Base-by-base conservation (phyloP, 2,329 filamentous ascomycete species). In the Fusarium virguliforme region DNA sequence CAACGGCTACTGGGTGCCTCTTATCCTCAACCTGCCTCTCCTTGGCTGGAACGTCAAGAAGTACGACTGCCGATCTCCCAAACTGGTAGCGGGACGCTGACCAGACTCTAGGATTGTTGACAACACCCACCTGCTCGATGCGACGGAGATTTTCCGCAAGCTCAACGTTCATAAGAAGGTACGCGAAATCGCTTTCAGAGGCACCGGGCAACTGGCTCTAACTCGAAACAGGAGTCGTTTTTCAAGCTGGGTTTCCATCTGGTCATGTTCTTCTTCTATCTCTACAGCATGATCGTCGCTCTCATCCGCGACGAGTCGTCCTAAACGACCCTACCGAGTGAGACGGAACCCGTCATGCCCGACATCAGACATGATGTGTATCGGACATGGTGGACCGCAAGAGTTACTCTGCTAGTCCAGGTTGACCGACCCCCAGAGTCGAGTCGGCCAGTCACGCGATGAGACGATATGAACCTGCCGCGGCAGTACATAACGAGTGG, bases 181-280 rank as follows among this genome's bases (percentile, higher is more conserved):
- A 83, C 32, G 75, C 35, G 32, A 43, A 15, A 32, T 15, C 43
- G 18, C 38, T 26, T 46, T 32, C 37, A 9, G 12, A 50, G 24
- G 6, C 53, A 53, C 50, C 40, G 34, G 13, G 55, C 55, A 58
- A 32, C 24, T 15, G 4, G 26, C 5, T 60, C 74, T 80, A 74
- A 81, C 66, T 2, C 15, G 67, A 71, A 60, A 78, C 63, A 97
- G 95, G 96, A 99, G 90, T 98, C 96, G 1, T 99, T 99, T 83
- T 91, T 96, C 86, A 99, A 99, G 87, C 93, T 99, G 46, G 96
- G 95, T 62, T 99, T 99, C 88, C 96, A 99, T 84, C 87, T 99
- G 67, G 83, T 99, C 85, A 98, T 99, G 94, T 99, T 99, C 90
- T 99, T 99, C 91, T 99, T 98, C 90, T 99, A 99, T 86, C 92